Conservation (phyloP, 2,329 filamentous ascomycete genomes). For the Uncinocarpus reesii region DNA sequence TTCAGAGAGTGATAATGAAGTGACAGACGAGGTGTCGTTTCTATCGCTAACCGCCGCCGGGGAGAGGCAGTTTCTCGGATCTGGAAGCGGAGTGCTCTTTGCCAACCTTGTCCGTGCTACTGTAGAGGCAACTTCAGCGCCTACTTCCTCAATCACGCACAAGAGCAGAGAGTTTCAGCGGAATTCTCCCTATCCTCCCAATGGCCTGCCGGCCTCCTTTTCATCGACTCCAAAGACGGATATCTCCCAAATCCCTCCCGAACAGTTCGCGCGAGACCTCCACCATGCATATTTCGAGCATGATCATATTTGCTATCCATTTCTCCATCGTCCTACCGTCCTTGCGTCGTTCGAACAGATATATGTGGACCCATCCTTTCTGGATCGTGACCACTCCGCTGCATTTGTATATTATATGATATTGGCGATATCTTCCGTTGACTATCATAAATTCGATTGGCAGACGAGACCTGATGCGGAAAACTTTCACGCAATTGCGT, state of each 20-base stretch:
- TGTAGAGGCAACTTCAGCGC: slow-evolving; percentile 14
- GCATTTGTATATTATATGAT: slow-evolving; percentile 38
- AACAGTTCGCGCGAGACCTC: slow-evolving; percentile 29
- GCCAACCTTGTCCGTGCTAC: slow-evolving; percentile 33
- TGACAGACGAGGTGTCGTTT: slow-evolving; percentile 36
- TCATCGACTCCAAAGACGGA: slow-evolving; percentile 8
- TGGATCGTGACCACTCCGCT: slow-evolving; percentile 24
- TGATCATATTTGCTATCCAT: slow-evolving; percentile 38
- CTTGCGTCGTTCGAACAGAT: slow-evolving; percentile 17
- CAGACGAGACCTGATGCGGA: slow-evolving; percentile 37
- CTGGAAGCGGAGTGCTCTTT: slow-evolving; percentile 27
- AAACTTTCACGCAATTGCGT: slow-evolving; percentile 34
- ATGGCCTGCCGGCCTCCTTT: slow-evolving; percentile 17
- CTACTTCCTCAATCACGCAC: slow-evolving; percentile 14
- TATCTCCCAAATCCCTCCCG: slow-evolving; percentile 23
- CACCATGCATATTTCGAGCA: slow-evolving; percentile 37
- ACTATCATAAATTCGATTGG: slow-evolving; percentile 39
- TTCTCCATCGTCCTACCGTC: slow-evolving; percentile 27
- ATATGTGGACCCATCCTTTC: slow-evolving; percentile 20
- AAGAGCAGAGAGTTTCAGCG: slow-evolving; percentile 2
- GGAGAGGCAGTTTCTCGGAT: slow-evolving; percentile 36
- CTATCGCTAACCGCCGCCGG: slow-evolving; percentile 37
- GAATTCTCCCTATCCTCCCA: slow-evolving; percentile 11
- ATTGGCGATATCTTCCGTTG: slow-evolving; percentile 36
- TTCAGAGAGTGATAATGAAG: slow-evolving; percentile 22